A percentile compares a stretch with the other conserved stretches of the same genome.
These are phyloP conservation scores for Talaromyces islandicus DNA, from an alignment of 2,329 filamentous ascomycete species.

Conservation along the genomic window DNA sequence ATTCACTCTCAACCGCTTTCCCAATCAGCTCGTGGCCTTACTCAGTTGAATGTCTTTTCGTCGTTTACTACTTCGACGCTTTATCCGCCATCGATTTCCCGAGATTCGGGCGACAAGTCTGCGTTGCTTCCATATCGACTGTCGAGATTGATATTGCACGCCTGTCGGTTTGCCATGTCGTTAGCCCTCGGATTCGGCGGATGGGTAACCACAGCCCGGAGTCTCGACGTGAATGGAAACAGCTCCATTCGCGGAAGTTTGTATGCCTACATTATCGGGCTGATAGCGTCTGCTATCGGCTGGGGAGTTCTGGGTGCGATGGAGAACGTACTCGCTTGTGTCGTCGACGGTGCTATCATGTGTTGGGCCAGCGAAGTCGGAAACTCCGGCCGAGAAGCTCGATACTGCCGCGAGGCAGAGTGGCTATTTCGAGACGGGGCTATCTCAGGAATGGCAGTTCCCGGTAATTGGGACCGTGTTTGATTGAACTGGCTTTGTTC, in stretches of 20 bases:
- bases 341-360: conserved; percentile 81
- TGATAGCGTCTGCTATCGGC: conserved; percentile 89
- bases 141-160: conserved; percentile 84
- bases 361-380: conserved; percentile 89
- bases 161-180: conserved; percentile 85
- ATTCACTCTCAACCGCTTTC: conserved; percentile 84
- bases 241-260: conserved; percentile 63
- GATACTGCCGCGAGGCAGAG: conserved; percentile 88
- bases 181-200: conserved; percentile 84
- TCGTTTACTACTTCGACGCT: conserved; percentile 61
- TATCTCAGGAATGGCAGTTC: conserved; percentile 1
- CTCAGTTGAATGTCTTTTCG: conserved; percentile 74
- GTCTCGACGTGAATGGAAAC: conserved; percentile 57
- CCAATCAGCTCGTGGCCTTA: conserved; percentile 70
- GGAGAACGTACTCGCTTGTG: conserved; percentile 80
- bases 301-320: conserved; percentile 89
- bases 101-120: conserved; percentile 32
- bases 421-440: conserved; percentile 68
- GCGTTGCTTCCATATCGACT: conserved; percentile 80
- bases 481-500: background rate
- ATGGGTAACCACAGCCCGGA: conserved; percentile 90
- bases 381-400: conserved; percentile 55
- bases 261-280: conserved; percentile 89
- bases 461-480: conserved; percentile 6
- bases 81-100: conserved; percentile 38